Evolutionary conservation across 345 rosid genomes (phyloP).

Genomic region (Ricinus communis): DNA sequence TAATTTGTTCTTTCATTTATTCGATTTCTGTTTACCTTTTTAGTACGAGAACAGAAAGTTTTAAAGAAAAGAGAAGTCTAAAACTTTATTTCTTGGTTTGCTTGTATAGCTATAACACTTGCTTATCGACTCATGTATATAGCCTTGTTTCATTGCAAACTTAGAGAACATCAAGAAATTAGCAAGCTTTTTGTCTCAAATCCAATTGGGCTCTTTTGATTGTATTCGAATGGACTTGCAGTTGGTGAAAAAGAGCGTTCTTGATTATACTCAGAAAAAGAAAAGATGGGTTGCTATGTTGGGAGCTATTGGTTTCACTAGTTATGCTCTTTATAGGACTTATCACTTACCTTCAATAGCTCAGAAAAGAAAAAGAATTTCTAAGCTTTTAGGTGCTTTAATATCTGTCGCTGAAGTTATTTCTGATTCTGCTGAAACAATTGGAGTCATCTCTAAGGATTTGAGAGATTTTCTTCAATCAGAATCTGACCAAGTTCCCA

Average conservation of each 20-base stretch:
- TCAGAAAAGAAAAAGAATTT: slow-evolving; percentile 47
- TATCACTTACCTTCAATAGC: slow-evolving; percentile 55
- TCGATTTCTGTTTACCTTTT: slow-evolving; percentile 1
- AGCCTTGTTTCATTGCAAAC: neutral
- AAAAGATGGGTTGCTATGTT: slow-evolving; percentile 53
- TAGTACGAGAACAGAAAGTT: neutral
- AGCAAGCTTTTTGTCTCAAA: neutral
- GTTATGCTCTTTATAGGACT: slow-evolving; percentile 59
- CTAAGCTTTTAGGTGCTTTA: slow-evolving; percentile 51
- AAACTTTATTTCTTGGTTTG: neutral
- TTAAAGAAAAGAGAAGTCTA: neutral
- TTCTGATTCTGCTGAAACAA: slow-evolving; percentile 56
- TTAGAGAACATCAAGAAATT: neutral
- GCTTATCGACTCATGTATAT: neutral
- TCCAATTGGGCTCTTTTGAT: slow-evolving; percentile 7
- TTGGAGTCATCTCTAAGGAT: slow-evolving; percentile 52
- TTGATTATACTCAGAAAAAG: slow-evolving; percentile 44
- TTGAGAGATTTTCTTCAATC: slow-evolving; percentile 55
- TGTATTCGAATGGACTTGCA: slow-evolving; percentile 45
- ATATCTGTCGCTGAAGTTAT: slow-evolving; percentile 56
- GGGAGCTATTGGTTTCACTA: slow-evolving; percentile 40
- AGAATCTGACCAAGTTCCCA: slow-evolving; percentile 68
- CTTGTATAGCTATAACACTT: neutral
- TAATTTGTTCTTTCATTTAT: neutral
- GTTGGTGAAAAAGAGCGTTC: slow-evolving; percentile 41